A percentile compares a stretch with the other conserved stretches of the same genome.
phyloP scores from a whole-genome alignment of 441 rosid species.

The Metrosideros polymorpha region DNA sequence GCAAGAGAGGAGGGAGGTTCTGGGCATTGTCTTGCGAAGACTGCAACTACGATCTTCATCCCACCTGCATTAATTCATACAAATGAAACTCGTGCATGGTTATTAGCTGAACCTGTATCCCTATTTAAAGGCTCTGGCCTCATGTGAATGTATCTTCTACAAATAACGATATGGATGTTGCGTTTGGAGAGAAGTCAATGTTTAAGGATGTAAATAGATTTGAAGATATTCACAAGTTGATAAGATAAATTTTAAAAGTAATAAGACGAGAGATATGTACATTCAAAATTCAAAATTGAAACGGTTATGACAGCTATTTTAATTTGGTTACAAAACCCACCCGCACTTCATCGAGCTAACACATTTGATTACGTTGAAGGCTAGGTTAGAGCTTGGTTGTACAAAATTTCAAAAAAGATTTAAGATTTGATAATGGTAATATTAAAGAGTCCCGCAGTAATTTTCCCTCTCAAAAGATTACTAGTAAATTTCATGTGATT shows the following conservation, averaged over 20 bases:
- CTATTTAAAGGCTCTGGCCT: too few relatives aligned
- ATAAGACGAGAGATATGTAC: too few relatives aligned
- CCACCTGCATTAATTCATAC: slow-evolving; percentile 40
- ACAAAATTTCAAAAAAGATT: background rate
- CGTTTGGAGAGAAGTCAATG: background rate
- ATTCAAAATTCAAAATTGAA: background rate
- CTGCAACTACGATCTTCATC: slow-evolving; percentile 81
- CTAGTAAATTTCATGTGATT: too few relatives aligned
- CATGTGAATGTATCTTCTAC: background rate
- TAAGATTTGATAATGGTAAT: too few relatives aligned
- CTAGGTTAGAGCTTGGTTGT: background rate
- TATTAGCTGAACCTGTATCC: too few relatives aligned
- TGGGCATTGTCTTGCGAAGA: slow-evolving; percentile 74
- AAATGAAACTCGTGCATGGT: background rate
- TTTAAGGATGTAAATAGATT: background rate
- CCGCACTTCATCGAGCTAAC: too few relatives aligned
- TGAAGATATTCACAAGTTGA: background rate
- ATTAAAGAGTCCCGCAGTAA: too few relatives aligned
- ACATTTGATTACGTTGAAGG: background rate
- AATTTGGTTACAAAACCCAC: too few relatives aligned
- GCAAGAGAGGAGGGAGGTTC: slow-evolving; percentile 57
- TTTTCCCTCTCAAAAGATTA: too few relatives aligned
- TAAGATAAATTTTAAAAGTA: background rate
- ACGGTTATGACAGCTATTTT: too few relatives aligned
- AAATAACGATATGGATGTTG: too few relatives aligned